Base-by-base conservation (phyloP, 345 rosid species). In the Dovyalis caffra region DNA sequence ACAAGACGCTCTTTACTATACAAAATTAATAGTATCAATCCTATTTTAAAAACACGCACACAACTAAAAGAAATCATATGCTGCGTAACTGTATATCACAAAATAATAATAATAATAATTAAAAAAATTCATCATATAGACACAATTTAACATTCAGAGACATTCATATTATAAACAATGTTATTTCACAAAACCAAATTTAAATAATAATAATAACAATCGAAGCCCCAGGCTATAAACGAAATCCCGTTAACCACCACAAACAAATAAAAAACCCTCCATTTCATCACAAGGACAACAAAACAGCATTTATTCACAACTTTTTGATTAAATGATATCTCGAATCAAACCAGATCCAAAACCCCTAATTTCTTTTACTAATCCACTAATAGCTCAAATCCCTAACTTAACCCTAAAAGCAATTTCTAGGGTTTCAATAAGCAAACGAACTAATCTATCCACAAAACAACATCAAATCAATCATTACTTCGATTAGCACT, bases 331-430 rank as follows among this genome's bases (percentile, higher is more conserved):
- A 57, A 33, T 38, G 56, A 66, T 40, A 28, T 49, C 64, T 60
- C 61, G 64, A 57, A 60, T 40, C 68, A 61, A 56, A 38, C 68
- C 78, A 75, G 80, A 82, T 74, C 83, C 68, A 71, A 66, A 74
- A 32, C 58, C 69, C 62, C 43, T 40, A 26, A 69, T 34, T 62
- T 38, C 21, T 32, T 64, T 64, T 3, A 34, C 67, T 2, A 45
- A 38, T 57, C 58, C 51, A 64, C 26, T 23, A 56, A 23, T 9
- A 58, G 31, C 26, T 6, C 43, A 29, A 68, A 75, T 75, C 78
- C 60, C 45, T 29, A 75, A 51, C 34, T 43, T 18, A 28, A 26
- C 35, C 15, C 68, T 37, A 43, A 6, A 26, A 37, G 66, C 64
- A 68, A 66, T 47, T 66, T 20, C 74, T 74, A 81, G 74, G 80